phyloP scores from a whole-genome alignment of 2,329 filamentous ascomycete genomes.

The Epichloe hybrida region DNA sequence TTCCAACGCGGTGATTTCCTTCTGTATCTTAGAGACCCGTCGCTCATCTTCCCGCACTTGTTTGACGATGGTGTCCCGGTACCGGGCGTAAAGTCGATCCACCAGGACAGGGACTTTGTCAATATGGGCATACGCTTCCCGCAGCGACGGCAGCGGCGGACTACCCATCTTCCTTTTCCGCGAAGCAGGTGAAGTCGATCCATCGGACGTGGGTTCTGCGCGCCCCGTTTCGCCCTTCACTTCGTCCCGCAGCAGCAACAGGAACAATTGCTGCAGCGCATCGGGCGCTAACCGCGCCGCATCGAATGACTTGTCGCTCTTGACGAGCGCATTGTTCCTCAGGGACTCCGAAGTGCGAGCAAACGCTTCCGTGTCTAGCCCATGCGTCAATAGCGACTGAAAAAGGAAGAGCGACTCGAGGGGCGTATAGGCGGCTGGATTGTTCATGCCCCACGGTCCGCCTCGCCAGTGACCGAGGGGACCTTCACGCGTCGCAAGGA shows the following conservation, averaged over 20 bases:
- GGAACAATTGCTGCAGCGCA: constrained; percentile 65
- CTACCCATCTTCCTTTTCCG: constrained; percentile 64
- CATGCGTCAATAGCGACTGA: constrained; percentile 59
- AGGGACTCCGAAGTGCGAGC: constrained; percentile 60
- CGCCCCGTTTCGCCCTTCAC: constrained; percentile 36
- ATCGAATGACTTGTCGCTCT: constrained; percentile 58
- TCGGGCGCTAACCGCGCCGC: constrained; percentile 60
- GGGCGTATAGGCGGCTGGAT: constrained; percentile 56
- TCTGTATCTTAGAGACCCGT: constrained; percentile 46
- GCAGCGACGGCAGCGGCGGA: constrained; percentile 48
- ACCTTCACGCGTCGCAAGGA: constrained; percentile 37
- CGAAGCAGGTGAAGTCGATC: constrained; percentile 38
- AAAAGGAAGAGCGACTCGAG: constrained; percentile 81
- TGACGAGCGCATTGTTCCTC: constrained; percentile 59
- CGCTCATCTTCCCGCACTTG: constrained; percentile 65
- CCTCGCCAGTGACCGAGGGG: constrained; percentile 44
- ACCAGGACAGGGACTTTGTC: constrained; percentile 59
- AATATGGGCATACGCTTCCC: constrained; percentile 51
- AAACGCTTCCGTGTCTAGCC: constrained; percentile 53
- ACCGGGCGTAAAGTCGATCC: constrained; percentile 60
- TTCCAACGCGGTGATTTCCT: constrained; percentile 57
- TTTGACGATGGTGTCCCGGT: constrained; percentile 54
- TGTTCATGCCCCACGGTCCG: constrained; percentile 42
- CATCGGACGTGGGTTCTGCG: constrained; percentile 21
- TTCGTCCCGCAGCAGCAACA: constrained; percentile 64